phyloP scores from a whole-genome alignment of 2,329 filamentous ascomycete species.

The Fusarium acutatum region DNA sequence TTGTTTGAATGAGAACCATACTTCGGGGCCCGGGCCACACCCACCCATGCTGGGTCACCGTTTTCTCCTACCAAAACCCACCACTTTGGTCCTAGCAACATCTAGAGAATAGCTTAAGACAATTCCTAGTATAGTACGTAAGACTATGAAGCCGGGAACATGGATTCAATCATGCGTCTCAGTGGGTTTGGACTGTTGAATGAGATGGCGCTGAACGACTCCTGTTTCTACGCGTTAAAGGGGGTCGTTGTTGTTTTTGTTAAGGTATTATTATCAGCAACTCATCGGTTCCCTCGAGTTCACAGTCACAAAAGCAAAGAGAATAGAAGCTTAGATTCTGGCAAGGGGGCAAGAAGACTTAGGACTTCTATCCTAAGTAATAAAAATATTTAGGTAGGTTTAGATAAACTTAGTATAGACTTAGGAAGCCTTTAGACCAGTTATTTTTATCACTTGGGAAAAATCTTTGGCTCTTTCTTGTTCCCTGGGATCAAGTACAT shows the following conservation, averaged over 20 bases:
- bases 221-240: not conserved
- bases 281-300: constrained; percentile 12
- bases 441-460: not conserved
- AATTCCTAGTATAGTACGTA: not conserved
- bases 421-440: not conserved
- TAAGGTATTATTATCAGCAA: not conserved
- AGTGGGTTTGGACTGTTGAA: constrained; percentile 12
- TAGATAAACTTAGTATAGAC: not conserved
- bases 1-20: constrained; percentile 9
- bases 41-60: constrained; percentile 12
- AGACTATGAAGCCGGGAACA: constrained; percentile 21
- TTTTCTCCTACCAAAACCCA: constrained; percentile 19
- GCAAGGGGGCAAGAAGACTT: not conserved
- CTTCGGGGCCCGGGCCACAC: not conserved
- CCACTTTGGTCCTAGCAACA: constrained; percentile 9
- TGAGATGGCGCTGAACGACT: not conserved
- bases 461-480: not conserved
- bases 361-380: no score
- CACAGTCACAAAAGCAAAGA: constrained; percentile 11
- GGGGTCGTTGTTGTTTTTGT: not conserved
- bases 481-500: not conserved
- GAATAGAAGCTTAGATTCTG: not conserved
- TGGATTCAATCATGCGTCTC: constrained; percentile 6
- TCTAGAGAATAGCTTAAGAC: not conserved
- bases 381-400: not conserved